Evolutionary conservation across 2,329 filamentous ascomycete genomes (phyloP), one percentile per base, ranked within the genome.

Genomic region (Berkeleyomyces rouxiae): DNA sequence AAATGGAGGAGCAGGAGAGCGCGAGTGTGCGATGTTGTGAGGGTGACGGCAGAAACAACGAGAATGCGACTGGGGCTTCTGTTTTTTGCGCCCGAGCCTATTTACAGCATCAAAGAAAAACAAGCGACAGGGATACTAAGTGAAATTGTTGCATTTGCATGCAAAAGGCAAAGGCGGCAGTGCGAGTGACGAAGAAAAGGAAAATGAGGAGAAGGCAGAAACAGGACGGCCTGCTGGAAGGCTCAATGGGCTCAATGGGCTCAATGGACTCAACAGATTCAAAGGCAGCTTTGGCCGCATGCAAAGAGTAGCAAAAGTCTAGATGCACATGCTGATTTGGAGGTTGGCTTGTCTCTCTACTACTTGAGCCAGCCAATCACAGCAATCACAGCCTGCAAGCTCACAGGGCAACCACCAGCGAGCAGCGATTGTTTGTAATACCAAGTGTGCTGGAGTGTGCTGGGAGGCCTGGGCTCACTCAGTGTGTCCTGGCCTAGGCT

Each of bases 1-100:
- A 63, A 57, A 59, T 51, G 55, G 7, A 44, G 16, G 16, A 59
- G 43, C 9, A 13, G 43, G 33, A 60, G 49, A 16, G 13, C 43
- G 16, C 43, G 16, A 58, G 59, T 65, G 23, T 49, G 62, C 53
- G 57, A 64, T 61, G 67, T 58, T 62, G 42, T 61, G 49, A 39
- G 39, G 46, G 33, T 33, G 40, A 43, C 57, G 33, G 39, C 37
- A 61, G 37, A 40, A 10, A 53, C 60, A 47, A 63, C 66, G 59
- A 55, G 64, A 65, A 67, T 67, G 62, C 66, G 68, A 64, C 63
- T 49, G 63, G 61, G 62, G 66, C 55, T 65, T 53, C 40, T 64
- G 61, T 40, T 59, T 46, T 57, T 61, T 61, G 49, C 51, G 51
- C 51, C 55, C 44, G 46, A 44, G 57, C 58, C 16, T 49, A 23